These are phyloP conservation scores for Hypoxylon sp. DNA, from an alignment of 2,329 filamentous ascomycete genomes.

Conservation along the genomic window DNA sequence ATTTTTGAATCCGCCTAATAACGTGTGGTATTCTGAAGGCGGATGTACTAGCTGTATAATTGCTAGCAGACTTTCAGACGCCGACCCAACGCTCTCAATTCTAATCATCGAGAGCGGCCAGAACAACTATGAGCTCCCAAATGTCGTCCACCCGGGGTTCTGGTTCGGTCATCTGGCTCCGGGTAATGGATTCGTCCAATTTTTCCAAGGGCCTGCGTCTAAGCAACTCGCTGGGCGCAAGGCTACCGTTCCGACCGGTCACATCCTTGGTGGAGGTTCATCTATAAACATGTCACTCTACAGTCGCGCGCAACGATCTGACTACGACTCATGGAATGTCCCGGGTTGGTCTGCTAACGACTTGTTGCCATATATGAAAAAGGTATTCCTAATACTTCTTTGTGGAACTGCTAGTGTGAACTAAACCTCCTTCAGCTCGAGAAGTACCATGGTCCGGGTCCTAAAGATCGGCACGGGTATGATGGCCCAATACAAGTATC, in stretches of 20 bases:
- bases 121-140: slow-evolving; percentile 27
- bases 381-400: slow-evolving; percentile 58
- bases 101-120: slow-evolving; percentile 42
- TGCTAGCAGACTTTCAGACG: slow-evolving; percentile 43
- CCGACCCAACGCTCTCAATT: slow-evolving; percentile 38
- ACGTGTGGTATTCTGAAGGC: slow-evolving; percentile 1
- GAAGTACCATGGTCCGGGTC: slow-evolving; percentile 67
- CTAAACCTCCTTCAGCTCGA: slow-evolving; percentile 62
- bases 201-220: slow-evolving; percentile 20
- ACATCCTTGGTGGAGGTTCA: slow-evolving; percentile 68
- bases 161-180: slow-evolving; percentile 21
- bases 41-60: slow-evolving; percentile 45
- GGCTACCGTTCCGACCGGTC: slow-evolving; percentile 44
- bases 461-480: slow-evolving; percentile 64
- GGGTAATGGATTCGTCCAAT: slow-evolving; percentile 8
- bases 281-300: slow-evolving; percentile 64
- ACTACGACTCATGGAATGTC: slow-evolving; percentile 52
- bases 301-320: slow-evolving; percentile 53
- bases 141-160: slow-evolving; percentile 10
- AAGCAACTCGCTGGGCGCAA: slow-evolving; percentile 23
- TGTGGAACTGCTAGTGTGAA: slow-evolving; percentile 9
- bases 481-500: slow-evolving; percentile 71
- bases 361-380: slow-evolving; percentile 53
- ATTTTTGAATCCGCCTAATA: neutral
- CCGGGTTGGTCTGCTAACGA: slow-evolving; percentile 52